Conservation (phyloP, 2,329 filamentous ascomycete genomes). For the Clarireedia hainanense region DNA sequence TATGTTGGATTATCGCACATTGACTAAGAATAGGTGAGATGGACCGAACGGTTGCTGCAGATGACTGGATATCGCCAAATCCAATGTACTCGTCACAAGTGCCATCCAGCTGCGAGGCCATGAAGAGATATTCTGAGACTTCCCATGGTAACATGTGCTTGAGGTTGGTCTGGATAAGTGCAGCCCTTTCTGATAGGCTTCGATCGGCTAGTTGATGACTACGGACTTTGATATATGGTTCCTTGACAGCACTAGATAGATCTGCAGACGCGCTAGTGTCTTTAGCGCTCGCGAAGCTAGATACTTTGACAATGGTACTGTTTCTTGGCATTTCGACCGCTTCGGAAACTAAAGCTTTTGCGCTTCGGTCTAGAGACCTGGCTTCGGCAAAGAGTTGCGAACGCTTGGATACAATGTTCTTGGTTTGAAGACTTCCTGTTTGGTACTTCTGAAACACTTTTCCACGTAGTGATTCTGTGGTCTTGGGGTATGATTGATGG, state of each 20-base stretch:
- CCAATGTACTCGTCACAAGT: background rate
- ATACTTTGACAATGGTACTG: background rate
- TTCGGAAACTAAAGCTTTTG: background rate
- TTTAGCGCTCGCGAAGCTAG: background rate
- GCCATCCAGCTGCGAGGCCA: background rate
- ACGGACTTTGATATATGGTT: background rate
- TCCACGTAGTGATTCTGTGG: background rate
- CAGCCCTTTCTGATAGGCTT: background rate
- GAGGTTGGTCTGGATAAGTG: background rate
- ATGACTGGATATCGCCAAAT: background rate
- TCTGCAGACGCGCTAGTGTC: background rate
- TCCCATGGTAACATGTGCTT: conserved; percentile 4
- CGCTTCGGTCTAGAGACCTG: background rate
- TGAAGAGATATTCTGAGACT: conserved; percentile 3
- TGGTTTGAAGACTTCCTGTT: background rate
- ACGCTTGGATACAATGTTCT: background rate
- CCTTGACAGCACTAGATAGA: background rate
- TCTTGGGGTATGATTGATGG: background rate
- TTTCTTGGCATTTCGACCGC: background rate
- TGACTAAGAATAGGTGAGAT: background rate
- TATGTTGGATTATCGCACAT: background rate
- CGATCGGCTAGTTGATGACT: background rate
- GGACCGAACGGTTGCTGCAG: background rate
- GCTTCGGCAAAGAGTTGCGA: background rate
- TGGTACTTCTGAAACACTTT: background rate